A percentile compares a stretch with the other conserved stretches of the same genome.
Conservation (phyloP, 2,329 filamentous ascomycete genomes). For the Passalora sequoiae region DNA sequence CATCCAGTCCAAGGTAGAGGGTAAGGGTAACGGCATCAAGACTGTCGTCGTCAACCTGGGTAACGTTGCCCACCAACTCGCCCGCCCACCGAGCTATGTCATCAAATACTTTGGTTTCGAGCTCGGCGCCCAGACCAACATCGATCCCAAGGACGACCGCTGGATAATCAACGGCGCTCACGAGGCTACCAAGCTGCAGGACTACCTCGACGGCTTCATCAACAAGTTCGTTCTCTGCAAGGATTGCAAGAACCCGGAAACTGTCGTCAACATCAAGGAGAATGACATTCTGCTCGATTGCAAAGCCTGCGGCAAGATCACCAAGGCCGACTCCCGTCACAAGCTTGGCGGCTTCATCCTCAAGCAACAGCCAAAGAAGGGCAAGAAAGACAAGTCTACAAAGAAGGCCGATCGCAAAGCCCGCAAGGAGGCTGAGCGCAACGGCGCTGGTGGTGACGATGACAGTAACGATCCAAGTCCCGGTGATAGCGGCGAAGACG, state of each 20-base stretch:
- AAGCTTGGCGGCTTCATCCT: constrained; percentile 97
- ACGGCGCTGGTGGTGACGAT: constrained; percentile 47
- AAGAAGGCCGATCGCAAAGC: constrained; percentile 84
- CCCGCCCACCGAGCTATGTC: constrained; percentile 85
- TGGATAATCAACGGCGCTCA: constrained; percentile 99
- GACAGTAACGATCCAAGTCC: constrained; percentile 57
- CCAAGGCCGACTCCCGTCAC: constrained; percentile 83
- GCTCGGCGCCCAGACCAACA: constrained; percentile 96
- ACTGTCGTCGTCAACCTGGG: constrained; percentile 94
- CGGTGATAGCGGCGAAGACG: constrained; percentile 61
- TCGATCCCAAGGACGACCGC: constrained; percentile 92
- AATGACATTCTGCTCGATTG: constrained; percentile 89
- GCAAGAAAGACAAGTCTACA: constrained; percentile 94
- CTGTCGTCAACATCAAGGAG: constrained; percentile 91
- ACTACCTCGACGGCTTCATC: constrained; percentile 98
- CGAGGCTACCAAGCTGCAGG: constrained; percentile 90
- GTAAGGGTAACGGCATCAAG: constrained; percentile 99
- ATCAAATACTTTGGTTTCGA: constrained; percentile 99
- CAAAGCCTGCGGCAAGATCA: constrained; percentile 95
- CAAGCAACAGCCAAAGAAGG: constrained; percentile 90
- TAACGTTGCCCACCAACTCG: constrained; percentile 86
- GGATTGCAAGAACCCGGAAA: constrained; percentile 99
- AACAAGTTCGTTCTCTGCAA: constrained; percentile 98
- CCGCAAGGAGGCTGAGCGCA: constrained; percentile 63
- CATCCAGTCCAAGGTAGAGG: constrained; percentile 97